These are phyloP conservation scores for Hanseniaspora valbyensis DNA, from an alignment of 805 yeast genomes.

Conservation along the genomic window DNA sequence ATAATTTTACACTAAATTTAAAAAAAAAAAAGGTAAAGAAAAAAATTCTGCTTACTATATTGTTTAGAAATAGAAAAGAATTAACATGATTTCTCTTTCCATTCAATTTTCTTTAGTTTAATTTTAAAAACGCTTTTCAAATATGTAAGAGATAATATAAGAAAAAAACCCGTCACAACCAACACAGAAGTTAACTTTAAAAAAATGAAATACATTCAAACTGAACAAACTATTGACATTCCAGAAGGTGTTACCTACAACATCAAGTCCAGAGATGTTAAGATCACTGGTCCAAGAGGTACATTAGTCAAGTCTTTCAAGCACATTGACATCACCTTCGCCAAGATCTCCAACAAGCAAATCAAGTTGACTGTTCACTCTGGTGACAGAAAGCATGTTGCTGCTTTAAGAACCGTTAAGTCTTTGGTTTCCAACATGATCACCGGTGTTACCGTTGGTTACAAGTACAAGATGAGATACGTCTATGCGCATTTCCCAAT, in stretches of 20 bases:
- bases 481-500: slow-evolving; percentile 99
- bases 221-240: slow-evolving; percentile 69
- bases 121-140: not conserved
- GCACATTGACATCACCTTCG: slow-evolving; percentile 91
- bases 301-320: slow-evolving; percentile 75
- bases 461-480: slow-evolving; percentile 99
- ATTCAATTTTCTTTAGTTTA: too few relatives aligned
- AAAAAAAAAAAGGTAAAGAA: too few relatives aligned
- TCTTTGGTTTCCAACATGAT: slow-evolving; percentile 87
- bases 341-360: slow-evolving; percentile 57
- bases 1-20: not conserved
- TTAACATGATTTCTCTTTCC: too few relatives aligned
- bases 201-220: slow-evolving; percentile 71
- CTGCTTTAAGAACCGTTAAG: slow-evolving; percentile 80
- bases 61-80: too few relatives aligned
- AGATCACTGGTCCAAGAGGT: slow-evolving; percentile 98
- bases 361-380: slow-evolving; percentile 89
- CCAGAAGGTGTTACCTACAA: slow-evolving; percentile 89
- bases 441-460: slow-evolving; percentile 98
- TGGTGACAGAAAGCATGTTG: slow-evolving; percentile 99
- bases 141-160: not conserved
- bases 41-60: too few relatives aligned
- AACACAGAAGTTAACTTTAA: not conserved
- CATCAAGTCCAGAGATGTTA: slow-evolving; percentile 83
- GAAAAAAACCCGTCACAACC: not conserved